Evolutionary conservation across 345 rosid genomes (phyloP), one percentile per base, ranked within the genome.

Genomic region (Lumnitzera littorea): DNA sequence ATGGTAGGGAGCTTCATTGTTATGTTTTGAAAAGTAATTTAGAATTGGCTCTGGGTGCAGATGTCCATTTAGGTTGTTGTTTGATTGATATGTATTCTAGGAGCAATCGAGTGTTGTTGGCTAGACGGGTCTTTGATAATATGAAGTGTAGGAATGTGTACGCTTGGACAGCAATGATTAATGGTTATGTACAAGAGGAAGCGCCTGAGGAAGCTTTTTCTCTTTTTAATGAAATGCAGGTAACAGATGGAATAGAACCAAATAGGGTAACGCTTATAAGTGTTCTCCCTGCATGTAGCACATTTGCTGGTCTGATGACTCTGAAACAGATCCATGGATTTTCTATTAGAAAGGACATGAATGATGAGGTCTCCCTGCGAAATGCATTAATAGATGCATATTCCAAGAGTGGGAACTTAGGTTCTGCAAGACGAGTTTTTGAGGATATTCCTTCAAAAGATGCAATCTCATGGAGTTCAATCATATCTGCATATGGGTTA

Each of bases 371-470:
- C 12, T 61, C 91, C 17, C 62, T 87, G 55, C 55, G 72, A 29
- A 87, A 87, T 77, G 91, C 91, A 24, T 65, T 87, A 61, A 79
- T 84, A 17, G 84, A 81, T 71, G 72, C 84, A 67, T 87, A 87
- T 65, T 66, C 78, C 10, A 87, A 87, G 66, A 77, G 85, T 46
- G 95, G 91, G 24, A 76, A 62, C 66, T 76, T 87, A 76, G 66
- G 64, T 55, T 68, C 54, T 49, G 88, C 91, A 11, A 84, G 79
- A 71, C 67, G 48, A 31, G 55, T 84, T n/a, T 87, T 84, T 62
- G 84, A 76, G 24, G 61, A 53, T 53, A 55, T 48, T 52, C 67
- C 73, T 58, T 10, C 6, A 15, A 81, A 75, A 75, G 89, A 82
- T 70, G 71, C 79, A 4, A 71, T 84, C 65, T 77, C 95, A 4